Percentiles rank a stretch among this genome's conserved stretches.
phyloP scores from a whole-genome alignment of 257 asterid species.

The Anisodus tanguticus region DNA sequence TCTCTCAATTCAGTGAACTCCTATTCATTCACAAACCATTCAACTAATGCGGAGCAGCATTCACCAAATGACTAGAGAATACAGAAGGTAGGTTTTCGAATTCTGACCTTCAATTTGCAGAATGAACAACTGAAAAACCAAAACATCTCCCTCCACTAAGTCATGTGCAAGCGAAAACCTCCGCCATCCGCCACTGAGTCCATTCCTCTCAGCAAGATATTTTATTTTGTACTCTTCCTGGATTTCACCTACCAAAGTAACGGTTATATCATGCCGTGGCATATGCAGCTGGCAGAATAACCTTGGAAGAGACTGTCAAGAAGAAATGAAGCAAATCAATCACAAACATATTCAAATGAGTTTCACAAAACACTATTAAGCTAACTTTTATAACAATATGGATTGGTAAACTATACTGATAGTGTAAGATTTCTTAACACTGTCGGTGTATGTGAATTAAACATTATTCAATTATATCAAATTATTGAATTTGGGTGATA shows the following conservation, averaged over 20 bases:
- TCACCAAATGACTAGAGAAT: not conserved
- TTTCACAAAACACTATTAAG: not conserved
- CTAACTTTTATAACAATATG: not conserved
- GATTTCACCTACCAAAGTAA: slow-evolving; percentile 53
- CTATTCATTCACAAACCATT: too few relatives aligned
- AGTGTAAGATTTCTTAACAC: not conserved
- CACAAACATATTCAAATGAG: not conserved
- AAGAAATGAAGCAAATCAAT: not conserved
- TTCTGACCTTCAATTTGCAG: slow-evolving; percentile 38
- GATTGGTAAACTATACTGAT: not conserved
- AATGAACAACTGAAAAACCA: slow-evolving; percentile 50
- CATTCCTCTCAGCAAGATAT: slow-evolving; percentile 50
- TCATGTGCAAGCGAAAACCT: slow-evolving; percentile 54
- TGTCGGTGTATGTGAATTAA: too few relatives aligned
- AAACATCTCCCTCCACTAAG: slow-evolving; percentile 60
- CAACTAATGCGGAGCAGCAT: not conserved
- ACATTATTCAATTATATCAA: not conserved
- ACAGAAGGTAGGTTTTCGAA: not conserved
- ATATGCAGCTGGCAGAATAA: slow-evolving; percentile 49
- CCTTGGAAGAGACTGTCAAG: slow-evolving; percentile 50
- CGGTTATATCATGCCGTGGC: slow-evolving; percentile 47
- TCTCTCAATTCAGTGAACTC: too few relatives aligned
- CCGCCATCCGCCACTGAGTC: slow-evolving; percentile 70
- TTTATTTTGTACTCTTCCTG: slow-evolving; percentile 40
- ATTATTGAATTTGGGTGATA: too few relatives aligned